A percentile compares a stretch with the other conserved stretches of the same genome.
Evolutionary conservation across 2,329 filamentous ascomycete genomes (phyloP).

Genomic region (Lasiodiplodia gonubiensis): DNA sequence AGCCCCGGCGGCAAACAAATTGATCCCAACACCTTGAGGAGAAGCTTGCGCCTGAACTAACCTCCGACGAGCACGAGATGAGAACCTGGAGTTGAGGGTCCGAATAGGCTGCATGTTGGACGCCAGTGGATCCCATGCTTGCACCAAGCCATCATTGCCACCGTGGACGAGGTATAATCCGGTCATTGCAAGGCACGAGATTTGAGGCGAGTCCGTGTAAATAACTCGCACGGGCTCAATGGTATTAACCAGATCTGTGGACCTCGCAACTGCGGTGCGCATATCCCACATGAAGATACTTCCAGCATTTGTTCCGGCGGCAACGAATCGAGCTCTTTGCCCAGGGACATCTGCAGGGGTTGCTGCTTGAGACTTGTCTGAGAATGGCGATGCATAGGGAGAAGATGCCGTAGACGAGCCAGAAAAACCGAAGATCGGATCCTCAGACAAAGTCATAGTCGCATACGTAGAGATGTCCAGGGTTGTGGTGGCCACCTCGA

Average conservation of each 20-base stretch:
- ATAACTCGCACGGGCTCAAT: conserved; percentile 79
- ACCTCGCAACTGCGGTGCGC: conserved; percentile 66
- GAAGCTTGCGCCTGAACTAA: conserved; percentile 70
- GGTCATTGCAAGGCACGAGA: conserved; percentile 81
- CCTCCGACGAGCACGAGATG: conserved; percentile 80
- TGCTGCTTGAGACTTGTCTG: conserved; percentile 51
- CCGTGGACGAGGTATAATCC: conserved; percentile 90
- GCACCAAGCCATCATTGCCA: conserved; percentile 91
- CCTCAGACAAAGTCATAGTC: conserved; percentile 74
- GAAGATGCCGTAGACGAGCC: conserved; percentile 61
- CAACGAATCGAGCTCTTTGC: conserved; percentile 79
- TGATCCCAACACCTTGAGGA: conserved; percentile 70
- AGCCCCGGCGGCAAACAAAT: conserved; percentile 80
- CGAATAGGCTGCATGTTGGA: conserved; percentile 79
- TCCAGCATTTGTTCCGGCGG: conserved; percentile 79
- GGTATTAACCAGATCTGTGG: conserved; percentile 60
- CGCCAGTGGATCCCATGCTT: conserved; percentile 94
- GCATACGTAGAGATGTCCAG: conserved; percentile 79
- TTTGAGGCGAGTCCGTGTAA: conserved; percentile 86
- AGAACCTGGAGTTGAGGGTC: conserved; percentile 85
- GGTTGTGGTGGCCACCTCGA: conserved; percentile 71
- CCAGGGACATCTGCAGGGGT: conserved; percentile 74
- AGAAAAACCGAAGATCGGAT: conserved; percentile 70
- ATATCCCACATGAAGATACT: conserved; percentile 85
- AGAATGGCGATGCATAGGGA: conserved; percentile 60